Base-by-base conservation (phyloP, 2,329 filamentous ascomycete genomes). In the Elsinoe necatrix region DNA sequence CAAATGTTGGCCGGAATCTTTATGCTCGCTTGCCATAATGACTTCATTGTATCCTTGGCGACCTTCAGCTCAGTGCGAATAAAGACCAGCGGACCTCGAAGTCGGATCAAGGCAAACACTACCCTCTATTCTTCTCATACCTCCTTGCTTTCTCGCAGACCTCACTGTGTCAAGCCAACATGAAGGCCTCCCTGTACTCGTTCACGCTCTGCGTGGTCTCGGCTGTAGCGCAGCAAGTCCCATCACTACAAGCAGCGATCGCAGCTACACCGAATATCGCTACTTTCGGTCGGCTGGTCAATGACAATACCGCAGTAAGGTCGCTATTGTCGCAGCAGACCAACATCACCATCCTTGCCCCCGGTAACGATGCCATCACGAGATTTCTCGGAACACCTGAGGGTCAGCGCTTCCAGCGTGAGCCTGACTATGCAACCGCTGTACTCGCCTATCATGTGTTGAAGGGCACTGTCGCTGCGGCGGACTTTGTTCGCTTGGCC, bases 401-500 rank as follows among this genome's bases (percentile, higher is more conserved):
- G 18, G 41, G 41, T 5, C 16, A 25, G 41, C 20, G 41, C 16
- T 45, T 45, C 41, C 41, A 45, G 16, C 41, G 23, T 12, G 41
- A 45, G 23, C 41, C 41, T 45, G 41, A 8, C 70, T 45, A 45
- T 45, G 41, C 41, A 12, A 45, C 41, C 18, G 41, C 41, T 5
- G 41, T 45, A 11, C 21, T 45, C n/a, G 16, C 68, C 55, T 85
- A 85, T 65, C 82, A 85, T 63, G 74, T 83, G n/a, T 66, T 84
- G 7, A 76, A 79, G 57, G 80, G 80, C 31, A 75, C 72, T 0
- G 74, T 77, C 60, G 61, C 57, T 4, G 65, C 73, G 0, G 62
- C 61, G 3, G 65, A 68, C 3, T 68, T 75, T 57, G 78, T 75
- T 1, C 65, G 77, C 5, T 69, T 85, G 56, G 77, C 69, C 16